phyloP scores from a whole-genome alignment of 768 basidiomycete genomes.

The Tylopilus cervinicoccineus region DNA sequence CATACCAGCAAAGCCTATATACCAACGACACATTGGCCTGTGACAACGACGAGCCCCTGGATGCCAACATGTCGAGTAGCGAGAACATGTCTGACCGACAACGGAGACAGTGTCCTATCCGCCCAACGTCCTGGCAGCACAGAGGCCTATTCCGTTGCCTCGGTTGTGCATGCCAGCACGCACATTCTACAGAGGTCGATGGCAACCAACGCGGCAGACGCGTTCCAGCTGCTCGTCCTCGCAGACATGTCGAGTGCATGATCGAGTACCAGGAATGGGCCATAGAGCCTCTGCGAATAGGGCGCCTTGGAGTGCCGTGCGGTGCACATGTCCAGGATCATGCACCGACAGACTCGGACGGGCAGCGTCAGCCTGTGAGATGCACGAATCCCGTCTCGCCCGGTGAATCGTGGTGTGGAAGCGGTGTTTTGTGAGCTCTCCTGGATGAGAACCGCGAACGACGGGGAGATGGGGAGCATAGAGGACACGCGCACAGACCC shows the following conservation, averaged over 20 bases:
- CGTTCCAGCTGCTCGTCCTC: neutral
- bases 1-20: neutral
- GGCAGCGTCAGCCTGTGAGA: neutral
- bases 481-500: neutral
- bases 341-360: neutral
- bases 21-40: neutral
- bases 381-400: neutral
- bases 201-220: neutral
- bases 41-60: neutral
- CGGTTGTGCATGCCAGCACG: neutral
- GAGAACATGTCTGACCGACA: neutral
- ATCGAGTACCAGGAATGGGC: conserved; percentile 1
- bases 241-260: conserved; percentile 2
- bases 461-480: neutral
- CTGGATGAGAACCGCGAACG: neutral
- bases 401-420: neutral
- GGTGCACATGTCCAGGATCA: neutral
- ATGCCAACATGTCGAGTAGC: neutral
- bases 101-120: neutral
- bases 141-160: neutral
- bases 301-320: neutral
- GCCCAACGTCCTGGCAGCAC: neutral
- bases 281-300: neutral
- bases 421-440: neutral
- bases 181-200: neutral